A percentile compares a stretch with the other conserved stretches of the same genome.
phyloP scores from a whole-genome alignment of 805 yeast species.

The Kazachstania taianensis region DNA sequence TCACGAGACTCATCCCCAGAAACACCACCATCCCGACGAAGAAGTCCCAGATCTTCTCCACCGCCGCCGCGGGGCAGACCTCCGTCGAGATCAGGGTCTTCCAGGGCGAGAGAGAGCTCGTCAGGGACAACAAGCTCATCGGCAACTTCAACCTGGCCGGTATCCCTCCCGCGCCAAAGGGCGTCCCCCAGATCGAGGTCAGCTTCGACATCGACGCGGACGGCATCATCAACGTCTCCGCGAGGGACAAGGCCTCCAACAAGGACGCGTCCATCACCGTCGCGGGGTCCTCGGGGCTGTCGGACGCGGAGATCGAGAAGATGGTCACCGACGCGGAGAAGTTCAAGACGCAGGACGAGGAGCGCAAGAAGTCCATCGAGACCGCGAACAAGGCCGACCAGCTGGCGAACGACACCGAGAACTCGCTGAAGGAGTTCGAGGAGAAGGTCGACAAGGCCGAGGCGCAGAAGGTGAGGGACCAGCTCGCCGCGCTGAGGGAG shows the following conservation, averaged over 20 bases:
- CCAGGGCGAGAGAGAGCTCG: constrained; percentile 99
- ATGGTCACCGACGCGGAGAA: constrained; percentile 88
- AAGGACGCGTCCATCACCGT: constrained; percentile 93
- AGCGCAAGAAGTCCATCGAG: constrained; percentile 72
- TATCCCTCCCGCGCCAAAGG: constrained; percentile 79
- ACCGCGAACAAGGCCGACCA: constrained; percentile 72
- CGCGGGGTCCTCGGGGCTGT: constrained; percentile 90
- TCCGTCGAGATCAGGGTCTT: constrained; percentile 94
- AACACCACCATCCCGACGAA: constrained; percentile 95
- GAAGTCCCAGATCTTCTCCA: constrained; percentile 92
- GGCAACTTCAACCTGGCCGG: constrained; percentile 95
- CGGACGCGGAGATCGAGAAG: constrained; percentile 81
- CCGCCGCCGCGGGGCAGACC: constrained; percentile 94
- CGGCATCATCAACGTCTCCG: constrained; percentile 93
- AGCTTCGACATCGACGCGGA: constrained; percentile 95
- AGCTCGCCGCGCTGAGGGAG: constrained; percentile 51
- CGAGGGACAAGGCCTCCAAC: constrained; percentile 86
- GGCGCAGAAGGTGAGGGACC: constrained; percentile 39
- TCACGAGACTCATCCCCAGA: constrained; percentile 79
- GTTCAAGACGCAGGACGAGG: constrained; percentile 79
- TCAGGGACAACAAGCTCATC: constrained; percentile 93
- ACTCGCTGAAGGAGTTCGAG: constrained; percentile 65
- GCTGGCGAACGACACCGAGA: constrained; percentile 78
- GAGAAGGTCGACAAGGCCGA: constrained; percentile 46
- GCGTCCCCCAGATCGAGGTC: constrained; percentile 77